These are phyloP conservation scores for Aphanomyces cochlioides DNA, from an alignment of 352 stramenopile species.

Conservation along the genomic window DNA sequence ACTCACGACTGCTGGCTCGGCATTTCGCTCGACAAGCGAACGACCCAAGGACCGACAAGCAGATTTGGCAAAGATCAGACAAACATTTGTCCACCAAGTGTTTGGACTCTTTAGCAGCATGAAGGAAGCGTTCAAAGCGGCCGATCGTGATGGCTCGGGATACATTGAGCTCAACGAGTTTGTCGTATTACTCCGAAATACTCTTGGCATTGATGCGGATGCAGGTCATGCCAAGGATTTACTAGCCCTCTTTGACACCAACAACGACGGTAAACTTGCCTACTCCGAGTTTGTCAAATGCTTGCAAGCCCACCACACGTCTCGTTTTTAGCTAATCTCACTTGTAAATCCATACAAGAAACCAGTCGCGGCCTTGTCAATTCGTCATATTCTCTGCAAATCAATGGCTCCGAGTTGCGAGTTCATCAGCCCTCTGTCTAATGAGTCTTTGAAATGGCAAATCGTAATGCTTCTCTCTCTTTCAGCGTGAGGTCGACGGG, in stretches of 20 bases:
- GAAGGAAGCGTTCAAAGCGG: conserved; percentile 31
- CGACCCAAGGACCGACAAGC: not conserved
- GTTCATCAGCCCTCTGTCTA: too few species aligned
- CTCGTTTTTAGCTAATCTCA: too few species aligned
- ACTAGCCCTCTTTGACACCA: conserved; percentile 17
- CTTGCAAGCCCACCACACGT: not conserved
- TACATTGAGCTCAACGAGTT: conserved; percentile 23
- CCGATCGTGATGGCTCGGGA: conserved; percentile 22
- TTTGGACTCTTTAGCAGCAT: conserved; percentile 28
- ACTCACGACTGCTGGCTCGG: conserved; percentile 9
- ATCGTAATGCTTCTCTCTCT: too few species aligned
- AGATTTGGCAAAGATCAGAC: not conserved
- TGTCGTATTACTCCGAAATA: conserved; percentile 4
- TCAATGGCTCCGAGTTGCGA: too few species aligned
- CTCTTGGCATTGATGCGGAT: conserved; percentile 19
- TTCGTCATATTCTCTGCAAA: too few species aligned
- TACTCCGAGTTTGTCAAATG: conserved; percentile 32
- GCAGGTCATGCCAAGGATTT: conserved; percentile 1
- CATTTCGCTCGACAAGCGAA: conserved; percentile 5
- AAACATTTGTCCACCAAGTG: conserved; percentile 21
- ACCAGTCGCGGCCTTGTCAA: too few species aligned
- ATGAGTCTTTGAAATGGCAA: too few species aligned
- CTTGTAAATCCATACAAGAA: too few species aligned
- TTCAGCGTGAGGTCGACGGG: too few species aligned
- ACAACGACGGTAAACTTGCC: conserved; percentile 23